A percentile compares a stretch with the other conserved stretches of the same genome.
Evolutionary conservation across 495 filamentous ascomycete species (phyloP).

Genomic region (Neurospora sp.): DNA sequence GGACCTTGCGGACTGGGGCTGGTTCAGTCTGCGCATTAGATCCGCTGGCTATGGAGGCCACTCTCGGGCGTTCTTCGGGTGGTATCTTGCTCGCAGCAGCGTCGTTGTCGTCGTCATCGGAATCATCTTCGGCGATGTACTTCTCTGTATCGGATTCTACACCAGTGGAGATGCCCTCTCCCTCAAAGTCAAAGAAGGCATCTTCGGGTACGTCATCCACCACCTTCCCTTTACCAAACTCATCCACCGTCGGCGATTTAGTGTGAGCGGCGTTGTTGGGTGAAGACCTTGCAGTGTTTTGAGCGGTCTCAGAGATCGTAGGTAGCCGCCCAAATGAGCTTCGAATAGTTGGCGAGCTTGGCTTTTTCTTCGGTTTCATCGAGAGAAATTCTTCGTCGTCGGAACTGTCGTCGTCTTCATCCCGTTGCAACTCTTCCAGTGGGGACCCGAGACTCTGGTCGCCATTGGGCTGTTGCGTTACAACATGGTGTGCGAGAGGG

Average conservation of each 20-base stretch:
- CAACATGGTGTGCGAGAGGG: background rate
- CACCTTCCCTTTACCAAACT: background rate
- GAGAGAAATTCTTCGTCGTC: slow-evolving; percentile 24
- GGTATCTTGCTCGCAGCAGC: slow-evolving; percentile 1
- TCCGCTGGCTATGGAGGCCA: background rate
- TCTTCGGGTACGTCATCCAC: slow-evolving; percentile 11
- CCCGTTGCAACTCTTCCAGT: slow-evolving; percentile 12
- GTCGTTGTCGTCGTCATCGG: slow-evolving; percentile 15
- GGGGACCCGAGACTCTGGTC: slow-evolving; percentile 8
- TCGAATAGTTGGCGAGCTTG: slow-evolving; percentile 7
- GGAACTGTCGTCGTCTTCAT: slow-evolving; percentile 15
- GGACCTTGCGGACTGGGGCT: background rate
- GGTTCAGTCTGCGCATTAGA: background rate
- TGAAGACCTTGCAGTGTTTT: background rate
- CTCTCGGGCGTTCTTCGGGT: background rate
- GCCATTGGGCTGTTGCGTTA: background rate
- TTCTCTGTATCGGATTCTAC: slow-evolving; percentile 5
- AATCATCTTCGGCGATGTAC: slow-evolving; percentile 10
- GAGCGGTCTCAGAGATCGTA: slow-evolving; percentile 5
- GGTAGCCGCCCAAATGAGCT: slow-evolving; percentile 6
- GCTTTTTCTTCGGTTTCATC: slow-evolving; percentile 16
- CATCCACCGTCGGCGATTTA: background rate
- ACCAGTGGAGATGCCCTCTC: slow-evolving; percentile 1
- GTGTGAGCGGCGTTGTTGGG: background rate
- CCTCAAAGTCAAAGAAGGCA: slow-evolving; percentile 20